Conservation (phyloP, 2,329 filamentous ascomycete species). For the Neopestalotiopsis sp. region DNA sequence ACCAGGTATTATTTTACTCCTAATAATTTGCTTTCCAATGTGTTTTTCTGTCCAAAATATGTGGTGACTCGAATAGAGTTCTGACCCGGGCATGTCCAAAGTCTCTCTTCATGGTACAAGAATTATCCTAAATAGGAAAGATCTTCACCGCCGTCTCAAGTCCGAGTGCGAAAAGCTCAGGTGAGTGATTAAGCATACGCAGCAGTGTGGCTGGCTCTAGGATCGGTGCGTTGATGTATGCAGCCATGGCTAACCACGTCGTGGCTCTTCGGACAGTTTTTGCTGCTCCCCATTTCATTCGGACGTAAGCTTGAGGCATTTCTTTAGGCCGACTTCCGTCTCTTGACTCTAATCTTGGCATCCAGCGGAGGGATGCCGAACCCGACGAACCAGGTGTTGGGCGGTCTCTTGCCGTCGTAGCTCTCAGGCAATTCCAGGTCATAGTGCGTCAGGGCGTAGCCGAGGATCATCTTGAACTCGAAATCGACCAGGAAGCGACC, state of each 20-base stretch:
- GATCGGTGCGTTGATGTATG: too few species aligned
- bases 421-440: constrained; percentile 39
- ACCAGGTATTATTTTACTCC: too few species aligned
- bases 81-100: not conserved
- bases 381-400: constrained; percentile 25
- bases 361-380: constrained; percentile 25
- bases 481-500: constrained; percentile 44
- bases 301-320: not conserved
- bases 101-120: not conserved
- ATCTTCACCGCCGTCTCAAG: not conserved
- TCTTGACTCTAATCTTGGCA: constrained; percentile 25
- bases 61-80: not conserved
- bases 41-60: not conserved
- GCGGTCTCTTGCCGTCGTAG: constrained; percentile 27
- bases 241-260: not conserved
- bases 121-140: not conserved
- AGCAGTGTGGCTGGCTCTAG: not conserved
- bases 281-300: not conserved
- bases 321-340: constrained; percentile 15
- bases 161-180: not conserved
- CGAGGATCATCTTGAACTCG: constrained; percentile 42
- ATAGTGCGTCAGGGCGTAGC: constrained; percentile 32
- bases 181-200: not conserved
- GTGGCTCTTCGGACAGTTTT: not conserved
- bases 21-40: not conserved